Evolutionary conservation across 768 basidiomycete species (phyloP).

Genomic region (Amanita phalloides): DNA sequence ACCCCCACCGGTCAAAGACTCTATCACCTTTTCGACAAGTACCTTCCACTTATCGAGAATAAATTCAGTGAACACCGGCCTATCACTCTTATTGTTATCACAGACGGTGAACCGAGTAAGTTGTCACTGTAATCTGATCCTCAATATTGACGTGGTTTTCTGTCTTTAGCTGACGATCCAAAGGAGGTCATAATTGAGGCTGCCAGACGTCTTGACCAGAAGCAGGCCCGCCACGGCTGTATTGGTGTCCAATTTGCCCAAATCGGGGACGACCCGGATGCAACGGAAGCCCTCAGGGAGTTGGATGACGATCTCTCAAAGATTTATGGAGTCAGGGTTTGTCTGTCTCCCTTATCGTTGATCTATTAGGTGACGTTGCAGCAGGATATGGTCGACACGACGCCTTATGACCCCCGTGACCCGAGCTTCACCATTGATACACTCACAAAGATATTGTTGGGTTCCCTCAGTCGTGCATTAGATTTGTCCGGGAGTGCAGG

Average conservation of each 20-base stretch:
- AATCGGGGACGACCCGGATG: constrained; percentile 36
- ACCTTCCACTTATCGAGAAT: constrained; percentile 12
- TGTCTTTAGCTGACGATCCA: constrained; percentile 37
- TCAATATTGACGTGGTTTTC: background rate
- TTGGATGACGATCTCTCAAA: constrained; percentile 50
- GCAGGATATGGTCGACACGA: constrained; percentile 67
- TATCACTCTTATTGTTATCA: constrained; percentile 49
- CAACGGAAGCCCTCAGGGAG: constrained; percentile 34
- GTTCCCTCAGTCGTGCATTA: constrained; percentile 45
- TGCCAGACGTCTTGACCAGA: constrained; percentile 40
- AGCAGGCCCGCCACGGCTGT: constrained; percentile 31
- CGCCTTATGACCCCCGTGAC: constrained; percentile 26
- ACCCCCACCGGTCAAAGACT: constrained; percentile 11
- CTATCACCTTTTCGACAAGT: constrained; percentile 8
- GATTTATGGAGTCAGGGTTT: constrained; percentile 17
- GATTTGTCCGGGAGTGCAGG: background rate
- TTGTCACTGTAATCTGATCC: background rate
- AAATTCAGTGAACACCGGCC: constrained; percentile 15
- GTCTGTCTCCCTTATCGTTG: background rate
- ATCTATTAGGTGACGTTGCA: background rate
- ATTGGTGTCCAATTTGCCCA: constrained; percentile 66
- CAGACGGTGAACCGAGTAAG: constrained; percentile 55
- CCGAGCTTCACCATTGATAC: constrained; percentile 25
- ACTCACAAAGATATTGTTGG: constrained; percentile 56
- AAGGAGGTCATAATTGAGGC: constrained; percentile 33